Base-by-base conservation (phyloP, 2,329 filamentous ascomycete species). In the Fusarium pseudocircinatum region DNA sequence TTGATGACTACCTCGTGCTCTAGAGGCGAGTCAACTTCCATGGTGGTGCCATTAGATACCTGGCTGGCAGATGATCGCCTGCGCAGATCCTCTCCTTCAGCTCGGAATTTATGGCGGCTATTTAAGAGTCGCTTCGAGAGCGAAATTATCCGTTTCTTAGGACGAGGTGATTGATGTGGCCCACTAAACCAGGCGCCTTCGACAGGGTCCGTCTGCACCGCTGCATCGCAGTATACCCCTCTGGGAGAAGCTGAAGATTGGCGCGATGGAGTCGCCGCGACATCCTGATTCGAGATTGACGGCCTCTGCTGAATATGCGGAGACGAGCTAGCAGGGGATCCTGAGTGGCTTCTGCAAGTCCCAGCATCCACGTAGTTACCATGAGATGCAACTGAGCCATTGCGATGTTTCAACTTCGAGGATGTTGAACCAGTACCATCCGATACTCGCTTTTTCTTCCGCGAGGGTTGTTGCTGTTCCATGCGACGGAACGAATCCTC, bases 401-500 rank as follows among this genome's bases (percentile, higher is more conserved):
- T 82, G 7, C 81, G 79, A 7, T 81, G 78, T 63, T 85, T 87
- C 3, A 82, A 64, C 63, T 84, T 87, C 4, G 81, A 78, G 1
- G 82, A 80, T 11, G 77, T 77, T 3, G 81, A 79, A 15, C 62
- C 59, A 2, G 72, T 76, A 10, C 88, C 88, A 72, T 91, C 90
- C 0, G 90, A 91, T 5, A 83, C 80, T 13, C 89, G 86, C 78
- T 92, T 92, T 83, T 91, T 91, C 80, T 92, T 92, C 36, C 87
- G 85, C 1, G 85, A 84, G 3, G 88, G 83, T 42, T 83, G 87
- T 67, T 89, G 87, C 77, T 87, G 88, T 75, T 89, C 90, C 87
- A 90, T 89, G 28, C 86, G 89, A 62, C 89, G 86, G 78, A 92
- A 89, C 4, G 88, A 85, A 67, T 91, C 89, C 73, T 92, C 90